These are phyloP conservation scores for Pezicula carpinea DNA, from an alignment of 2,329 filamentous ascomycete genomes.

Conservation along the genomic window DNA sequence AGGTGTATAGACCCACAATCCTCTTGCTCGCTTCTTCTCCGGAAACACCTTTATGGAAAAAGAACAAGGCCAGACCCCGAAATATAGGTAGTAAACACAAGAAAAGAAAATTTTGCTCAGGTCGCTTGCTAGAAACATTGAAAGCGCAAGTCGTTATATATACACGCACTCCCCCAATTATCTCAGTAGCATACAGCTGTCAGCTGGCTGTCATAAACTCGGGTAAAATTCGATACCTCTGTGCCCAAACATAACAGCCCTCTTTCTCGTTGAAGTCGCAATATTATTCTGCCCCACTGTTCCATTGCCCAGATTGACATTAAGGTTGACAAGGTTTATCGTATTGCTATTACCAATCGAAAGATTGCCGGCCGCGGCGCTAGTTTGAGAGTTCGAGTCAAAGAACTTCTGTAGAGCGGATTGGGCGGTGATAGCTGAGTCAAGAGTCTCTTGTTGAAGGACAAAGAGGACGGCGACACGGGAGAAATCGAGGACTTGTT, in stretches of 20 bases:
- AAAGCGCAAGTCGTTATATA: background rate
- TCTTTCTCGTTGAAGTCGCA: background rate
- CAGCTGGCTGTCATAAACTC: slow-evolving; percentile 1
- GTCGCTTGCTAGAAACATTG: background rate
- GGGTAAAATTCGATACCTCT: slow-evolving; percentile 1
- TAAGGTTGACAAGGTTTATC: slow-evolving; percentile 19
- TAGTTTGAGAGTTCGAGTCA: slow-evolving; percentile 20
- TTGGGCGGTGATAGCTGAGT: slow-evolving; percentile 50
- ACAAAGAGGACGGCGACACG: slow-evolving; percentile 58
- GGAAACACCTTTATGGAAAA: background rate
- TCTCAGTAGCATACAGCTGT: background rate
- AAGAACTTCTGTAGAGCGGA: slow-evolving; percentile 51
- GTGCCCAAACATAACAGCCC: background rate
- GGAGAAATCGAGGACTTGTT: slow-evolving; percentile 58
- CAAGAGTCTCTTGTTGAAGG: slow-evolving; percentile 48
- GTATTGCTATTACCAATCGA: slow-evolving; percentile 21
- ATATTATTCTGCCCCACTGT: slow-evolving; percentile 9
- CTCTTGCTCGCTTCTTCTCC: background rate
- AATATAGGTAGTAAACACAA: background rate
- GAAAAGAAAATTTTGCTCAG: background rate
- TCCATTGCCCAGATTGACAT: slow-evolving; percentile 13
- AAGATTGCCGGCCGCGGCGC: slow-evolving; percentile 20
- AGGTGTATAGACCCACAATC: background rate
- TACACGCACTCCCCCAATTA: no score
- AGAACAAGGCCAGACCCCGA: background rate